phyloP scores from a whole-genome alignment of 2,329 filamentous ascomycete genomes.

The Claviceps digitariae region DNA sequence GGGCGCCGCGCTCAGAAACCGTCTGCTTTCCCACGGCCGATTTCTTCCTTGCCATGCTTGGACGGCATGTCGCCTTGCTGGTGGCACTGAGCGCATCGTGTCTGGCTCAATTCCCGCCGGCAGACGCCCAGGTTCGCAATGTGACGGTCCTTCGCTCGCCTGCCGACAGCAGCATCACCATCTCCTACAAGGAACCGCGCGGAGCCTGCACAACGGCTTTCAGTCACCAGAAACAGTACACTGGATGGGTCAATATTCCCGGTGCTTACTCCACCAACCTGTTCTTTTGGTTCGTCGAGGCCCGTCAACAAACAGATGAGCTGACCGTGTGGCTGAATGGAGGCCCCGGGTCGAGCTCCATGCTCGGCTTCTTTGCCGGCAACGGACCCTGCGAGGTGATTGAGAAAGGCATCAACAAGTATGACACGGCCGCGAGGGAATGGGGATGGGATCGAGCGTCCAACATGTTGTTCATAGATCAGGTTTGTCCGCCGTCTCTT shows the following conservation, averaged over 20 bases:
- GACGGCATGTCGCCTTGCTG: slow-evolving; percentile 9
- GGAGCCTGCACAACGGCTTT: slow-evolving; percentile 55
- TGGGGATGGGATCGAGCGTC: slow-evolving; percentile 52
- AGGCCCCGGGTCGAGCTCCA: slow-evolving; percentile 50
- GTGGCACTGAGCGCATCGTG: slow-evolving; percentile 6
- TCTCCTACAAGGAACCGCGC: slow-evolving; percentile 50
- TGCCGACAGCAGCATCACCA: slow-evolving; percentile 47
- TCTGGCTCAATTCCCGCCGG: slow-evolving; percentile 21
- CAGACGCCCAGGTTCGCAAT: slow-evolving; percentile 21
- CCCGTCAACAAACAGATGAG: slow-evolving; percentile 26
- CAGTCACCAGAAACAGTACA: slow-evolving; percentile 51
- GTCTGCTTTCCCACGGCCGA: neutral
- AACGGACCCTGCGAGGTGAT: slow-evolving; percentile 41
- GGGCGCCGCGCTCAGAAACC: neutral
- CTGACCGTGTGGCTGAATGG: slow-evolving; percentile 53
- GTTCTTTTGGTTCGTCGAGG: slow-evolving; percentile 38
- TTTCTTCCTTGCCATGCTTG: slow-evolving; percentile 5
- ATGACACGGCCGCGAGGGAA: slow-evolving; percentile 42
- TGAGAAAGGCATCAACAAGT: slow-evolving; percentile 31
- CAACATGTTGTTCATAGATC: slow-evolving; percentile 44
- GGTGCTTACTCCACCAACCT: slow-evolving; percentile 37
- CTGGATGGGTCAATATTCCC: slow-evolving; percentile 54
- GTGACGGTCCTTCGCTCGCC: slow-evolving; percentile 47
- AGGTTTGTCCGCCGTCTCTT: slow-evolving; percentile 21
- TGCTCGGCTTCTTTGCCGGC: slow-evolving; percentile 51